A percentile compares a stretch with the other conserved stretches of the same genome.
phyloP scores from a whole-genome alignment of 2,329 filamentous ascomycete genomes.

The Colletotrichum orbiculare region DNA sequence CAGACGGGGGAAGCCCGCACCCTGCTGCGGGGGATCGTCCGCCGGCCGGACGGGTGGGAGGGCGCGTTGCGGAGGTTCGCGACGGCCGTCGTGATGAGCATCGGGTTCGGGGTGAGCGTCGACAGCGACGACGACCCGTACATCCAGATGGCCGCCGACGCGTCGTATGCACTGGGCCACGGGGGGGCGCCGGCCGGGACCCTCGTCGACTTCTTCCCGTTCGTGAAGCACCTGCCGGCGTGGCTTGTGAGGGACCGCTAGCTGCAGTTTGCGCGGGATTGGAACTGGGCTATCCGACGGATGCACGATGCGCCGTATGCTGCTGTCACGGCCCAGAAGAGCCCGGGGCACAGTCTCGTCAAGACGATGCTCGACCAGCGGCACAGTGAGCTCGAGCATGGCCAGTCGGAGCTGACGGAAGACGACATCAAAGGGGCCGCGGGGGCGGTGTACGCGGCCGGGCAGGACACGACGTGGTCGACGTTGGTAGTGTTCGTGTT shows the following conservation, averaged over 20 bases:
- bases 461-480: constrained; percentile 58
- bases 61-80: constrained; percentile 50
- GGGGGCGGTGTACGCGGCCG: constrained; percentile 59
- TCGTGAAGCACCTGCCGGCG: constrained; percentile 52
- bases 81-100: constrained; percentile 53
- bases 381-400: constrained; percentile 39
- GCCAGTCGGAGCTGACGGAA: constrained; percentile 49
- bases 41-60: constrained; percentile 50
- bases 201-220: constrained; percentile 60
- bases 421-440: constrained; percentile 60
- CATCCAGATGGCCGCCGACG: constrained; percentile 38
- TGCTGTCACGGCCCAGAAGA: constrained; percentile 31
- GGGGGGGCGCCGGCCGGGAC: constrained; percentile 48
- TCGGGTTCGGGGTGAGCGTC: constrained; percentile 56
- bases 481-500: constrained; percentile 43
- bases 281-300: constrained; percentile 46
- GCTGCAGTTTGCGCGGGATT: constrained; percentile 44
- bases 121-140: constrained; percentile 50
- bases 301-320: constrained; percentile 57
- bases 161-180: constrained; percentile 46
- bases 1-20: constrained; percentile 35
- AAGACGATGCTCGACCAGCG: constrained; percentile 43
- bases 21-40: constrained; percentile 45
- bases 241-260: constrained; percentile 46
- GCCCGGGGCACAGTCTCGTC: constrained; percentile 32